Evolutionary conservation across 306 rosid species (phyloP), one percentile per base, ranked within the genome.

Genomic region (Pterocarpus macrocarpus): DNA sequence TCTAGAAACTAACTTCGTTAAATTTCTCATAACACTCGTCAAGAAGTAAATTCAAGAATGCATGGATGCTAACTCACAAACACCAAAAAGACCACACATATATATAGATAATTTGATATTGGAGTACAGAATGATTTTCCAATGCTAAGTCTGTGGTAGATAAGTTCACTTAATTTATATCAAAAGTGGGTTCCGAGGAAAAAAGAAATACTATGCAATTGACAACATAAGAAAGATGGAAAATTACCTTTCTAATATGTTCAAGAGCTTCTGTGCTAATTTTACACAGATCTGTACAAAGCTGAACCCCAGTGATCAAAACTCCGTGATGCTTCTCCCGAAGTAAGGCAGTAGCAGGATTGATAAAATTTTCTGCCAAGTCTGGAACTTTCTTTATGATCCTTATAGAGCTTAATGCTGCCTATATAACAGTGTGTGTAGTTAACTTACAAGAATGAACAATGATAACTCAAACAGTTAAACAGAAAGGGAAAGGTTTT

Each of bases 321-420:
- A 93, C 99, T 16, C 99, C 99, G 69, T 95, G 99, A 83, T 95
- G 98, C 79, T 95, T 95, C 92, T 93, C 99, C 90, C 86, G 90
- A 65, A 95, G 96, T 82, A 95, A 92, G 59, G 94, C 76, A 82
- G 92, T 92, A 78, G 99, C 92, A 77, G 98, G 91, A 77, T 92
- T 92, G 78, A 95, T 86, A 85, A 95, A 93, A 84, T 89, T 95
- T 85, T 95, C 99, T 4, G 97, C 98, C 91, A 95, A 84, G 82
- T 95, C 99, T 62, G 99, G 99, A 76, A 95, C 99, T 85, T 95
- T 95, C 96, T 74, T 95, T 85, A 93, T 87, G 83, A 95, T 95
- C 86, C 99, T 91, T 90, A 93, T 90, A 32, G 98, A 87, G 87
- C 98, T 92, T 75, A 95, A 86, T 75, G 99, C 98, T 83, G 99